Evolutionary conservation across 2,329 filamentous ascomycete species (phyloP).

Genomic region (Fonsecaea erecta): DNA sequence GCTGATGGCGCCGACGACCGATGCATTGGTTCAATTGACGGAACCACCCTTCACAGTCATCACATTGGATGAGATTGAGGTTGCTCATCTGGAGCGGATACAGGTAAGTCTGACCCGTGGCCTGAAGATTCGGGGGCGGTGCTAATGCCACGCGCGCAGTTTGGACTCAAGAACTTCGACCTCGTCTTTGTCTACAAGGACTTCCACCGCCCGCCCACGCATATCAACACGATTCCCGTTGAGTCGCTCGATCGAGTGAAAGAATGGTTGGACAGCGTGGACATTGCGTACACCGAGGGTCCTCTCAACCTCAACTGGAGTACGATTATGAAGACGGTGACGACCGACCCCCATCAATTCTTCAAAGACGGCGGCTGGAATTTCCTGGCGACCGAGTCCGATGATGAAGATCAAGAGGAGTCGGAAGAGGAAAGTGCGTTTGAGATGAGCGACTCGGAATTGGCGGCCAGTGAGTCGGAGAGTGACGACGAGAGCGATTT

Average conservation of each 20-base stretch:
- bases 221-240: slow-evolving; percentile 98
- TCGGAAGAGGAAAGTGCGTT: slow-evolving; percentile 90
- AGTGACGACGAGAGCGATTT: slow-evolving; percentile 91
- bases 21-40: slow-evolving; percentile 94
- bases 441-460: slow-evolving; percentile 83
- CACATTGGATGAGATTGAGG: slow-evolving; percentile 92
- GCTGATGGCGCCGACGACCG: slow-evolving; percentile 91
- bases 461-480: slow-evolving; percentile 69
- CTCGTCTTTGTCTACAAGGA: slow-evolving; percentile 98
- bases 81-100: slow-evolving; percentile 94
- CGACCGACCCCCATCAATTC: slow-evolving; percentile 89
- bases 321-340: slow-evolving; percentile 99
- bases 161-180: slow-evolving; percentile 98
- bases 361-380: slow-evolving; percentile 95
- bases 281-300: slow-evolving; percentile 92
- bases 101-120: slow-evolving; percentile 49
- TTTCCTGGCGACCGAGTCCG: slow-evolving; percentile 85
- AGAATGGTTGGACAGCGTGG: slow-evolving; percentile 94
- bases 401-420: slow-evolving; percentile 76
- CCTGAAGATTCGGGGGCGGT: background rate
- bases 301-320: slow-evolving; percentile 98
- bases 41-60: slow-evolving; percentile 97
- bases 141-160: slow-evolving; percentile 58
- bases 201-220: slow-evolving; percentile 84
- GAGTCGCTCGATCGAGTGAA: slow-evolving; percentile 94